These are phyloP conservation scores for Anaeromyces robustus DNA, from an alignment of 192 early-diverging fungal species.

Conservation along the genomic window DNA sequence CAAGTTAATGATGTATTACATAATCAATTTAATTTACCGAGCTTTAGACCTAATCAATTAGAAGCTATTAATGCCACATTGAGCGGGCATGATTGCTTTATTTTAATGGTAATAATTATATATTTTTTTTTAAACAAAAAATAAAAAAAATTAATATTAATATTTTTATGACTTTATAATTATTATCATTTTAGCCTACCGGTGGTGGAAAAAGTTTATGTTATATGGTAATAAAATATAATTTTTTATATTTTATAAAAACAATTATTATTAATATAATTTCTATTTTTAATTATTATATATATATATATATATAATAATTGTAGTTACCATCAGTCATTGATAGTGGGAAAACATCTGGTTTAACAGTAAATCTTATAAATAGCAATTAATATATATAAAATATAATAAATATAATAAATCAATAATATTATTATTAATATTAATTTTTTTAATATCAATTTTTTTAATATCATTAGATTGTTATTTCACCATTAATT, in stretches of 20 bases:
- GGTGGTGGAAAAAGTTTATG: conserved; percentile 93
- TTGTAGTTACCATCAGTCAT: background rate
- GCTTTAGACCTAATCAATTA: conserved; percentile 72
- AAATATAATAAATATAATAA: no score
- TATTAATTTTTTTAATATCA: background rate
- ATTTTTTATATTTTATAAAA: background rate
- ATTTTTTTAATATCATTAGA: conserved; percentile 4
- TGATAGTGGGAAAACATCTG: background rate
- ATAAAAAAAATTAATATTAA: no score
- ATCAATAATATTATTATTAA: background rate
- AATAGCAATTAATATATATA: no score
- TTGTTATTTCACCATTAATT: conserved; percentile 79
- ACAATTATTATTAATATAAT: no score
- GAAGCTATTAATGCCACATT: conserved; percentile 80
- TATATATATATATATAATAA: no score
- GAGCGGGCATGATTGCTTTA: conserved; percentile 68
- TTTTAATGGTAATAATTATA: conserved; percentile 55
- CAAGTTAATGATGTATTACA: conserved; percentile 53
- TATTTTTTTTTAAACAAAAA: background rate
- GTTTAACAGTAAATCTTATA: background rate
- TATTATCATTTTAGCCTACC: conserved; percentile 37
- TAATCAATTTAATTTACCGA: conserved; percentile 49
- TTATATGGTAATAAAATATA: conserved; percentile 37
- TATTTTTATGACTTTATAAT: background rate
- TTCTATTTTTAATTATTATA: no score